Conservation (phyloP, 768 basidiomycete genomes). For the Melanogaster broomeanus region DNA sequence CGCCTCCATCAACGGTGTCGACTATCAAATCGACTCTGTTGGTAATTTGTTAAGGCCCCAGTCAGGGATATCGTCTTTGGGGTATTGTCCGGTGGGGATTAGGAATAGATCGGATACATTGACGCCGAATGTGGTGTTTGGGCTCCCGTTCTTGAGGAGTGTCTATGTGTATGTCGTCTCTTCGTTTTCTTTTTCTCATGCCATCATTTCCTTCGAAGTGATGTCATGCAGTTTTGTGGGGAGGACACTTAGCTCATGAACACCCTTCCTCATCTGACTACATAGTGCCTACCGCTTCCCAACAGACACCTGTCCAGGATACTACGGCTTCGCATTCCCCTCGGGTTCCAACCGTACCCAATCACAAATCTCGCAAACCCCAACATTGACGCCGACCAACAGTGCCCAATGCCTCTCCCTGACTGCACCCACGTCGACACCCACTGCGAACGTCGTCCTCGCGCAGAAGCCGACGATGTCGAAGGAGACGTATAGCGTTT, state of each 20-base stretch:
- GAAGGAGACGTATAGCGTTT: slow-evolving; percentile 11
- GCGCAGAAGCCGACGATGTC: slow-evolving; percentile 9
- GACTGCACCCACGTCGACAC: slow-evolving; percentile 29
- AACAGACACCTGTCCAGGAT: slow-evolving; percentile 28
- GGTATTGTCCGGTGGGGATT: slow-evolving; percentile 26
- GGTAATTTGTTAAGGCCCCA: slow-evolving; percentile 24
- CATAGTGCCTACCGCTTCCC: slow-evolving; percentile 34
- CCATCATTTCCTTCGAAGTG: too few relatives aligned
- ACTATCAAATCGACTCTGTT: slow-evolving; percentile 30
- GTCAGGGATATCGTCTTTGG: neutral
- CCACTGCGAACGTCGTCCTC: slow-evolving; percentile 13
- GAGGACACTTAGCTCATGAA: neutral
- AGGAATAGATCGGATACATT: slow-evolving; percentile 8
- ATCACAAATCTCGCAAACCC: slow-evolving; percentile 30
- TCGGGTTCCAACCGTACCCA: slow-evolving; percentile 28
- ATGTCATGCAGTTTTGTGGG: too few relatives aligned
- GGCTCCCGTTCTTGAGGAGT: slow-evolving; percentile 31
- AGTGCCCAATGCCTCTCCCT: slow-evolving; percentile 27
- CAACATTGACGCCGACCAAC: slow-evolving; percentile 26
- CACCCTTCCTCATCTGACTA: neutral
- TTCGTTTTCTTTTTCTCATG: neutral
- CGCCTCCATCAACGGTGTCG: slow-evolving; percentile 32
- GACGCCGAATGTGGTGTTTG: slow-evolving; percentile 17
- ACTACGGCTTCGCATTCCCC: slow-evolving; percentile 34
- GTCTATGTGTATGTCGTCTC: slow-evolving; percentile 28